Evolutionary conservation across 176 grass and related monocot genomes (phyloP), one percentile per base, ranked within the genome.

Genomic region (Thinopyrum elongatum): DNA sequence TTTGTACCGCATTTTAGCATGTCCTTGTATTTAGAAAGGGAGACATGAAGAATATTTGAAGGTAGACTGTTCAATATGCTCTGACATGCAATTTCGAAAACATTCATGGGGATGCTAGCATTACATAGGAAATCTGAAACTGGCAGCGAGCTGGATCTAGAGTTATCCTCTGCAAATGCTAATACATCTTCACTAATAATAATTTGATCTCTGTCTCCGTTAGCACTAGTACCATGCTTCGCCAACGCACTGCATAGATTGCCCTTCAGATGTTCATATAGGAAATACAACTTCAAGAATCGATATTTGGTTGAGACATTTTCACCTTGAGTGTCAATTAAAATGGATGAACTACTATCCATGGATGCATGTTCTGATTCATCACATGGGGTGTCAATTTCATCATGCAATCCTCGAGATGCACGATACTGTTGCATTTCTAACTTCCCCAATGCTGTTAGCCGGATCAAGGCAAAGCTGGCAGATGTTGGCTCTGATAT

Each of bases 11-110:
- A 35, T 68, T 79, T 70, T 86, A 91, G 82, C 87, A 95, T 72
- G 51, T 95, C 90, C 19, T 91, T 88, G 85, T 92, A 92, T 81
- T 82, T 94, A 14, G 91, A 84, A 59, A 95, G 94, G 76, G 90
- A 70, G 36, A 98, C 64, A 47, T 55, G 59, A 61, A 94, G 80
- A 57, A 91, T 80, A 74, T 94, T 44, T 76, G 86, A 85, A 82
- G 68, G 83, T 68, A 98, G 86, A 60, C 79, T 60, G 81, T 85
- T 91, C 80, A 98, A 88, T 80, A 88, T 80, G 78, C 84, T 94
- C 65, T 87, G 86, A 71, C 86, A 91, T 82, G 90, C 90, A 71
- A 94, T 86, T 95, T 98, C 94, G 33, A 91, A 92, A 86, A 95
- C 82, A 86, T 89, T 98, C 76, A 93, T 84, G 21, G 93, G 94